A percentile compares a stretch with the other conserved stretches of the same genome.
Evolutionary conservation across 768 basidiomycete species (phyloP).

Genomic region (Tulasnella sp.): DNA sequence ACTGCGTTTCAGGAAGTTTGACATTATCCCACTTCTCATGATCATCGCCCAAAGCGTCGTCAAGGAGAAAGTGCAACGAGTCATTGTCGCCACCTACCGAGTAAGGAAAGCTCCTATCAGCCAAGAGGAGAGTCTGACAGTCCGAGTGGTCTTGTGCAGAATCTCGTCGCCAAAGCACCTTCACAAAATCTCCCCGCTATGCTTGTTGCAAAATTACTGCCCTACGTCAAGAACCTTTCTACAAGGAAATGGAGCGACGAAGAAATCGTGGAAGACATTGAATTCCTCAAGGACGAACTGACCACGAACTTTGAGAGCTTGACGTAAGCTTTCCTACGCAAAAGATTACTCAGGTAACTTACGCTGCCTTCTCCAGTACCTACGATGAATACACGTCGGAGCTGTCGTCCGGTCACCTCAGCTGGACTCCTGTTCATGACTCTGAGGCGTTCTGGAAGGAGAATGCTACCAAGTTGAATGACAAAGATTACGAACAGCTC

Average conservation of each 20-base stretch:
- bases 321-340: constrained; percentile 51
- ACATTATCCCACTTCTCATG: constrained; percentile 77
- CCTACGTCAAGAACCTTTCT: constrained; percentile 77
- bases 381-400: constrained; percentile 96
- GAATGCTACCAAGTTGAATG: constrained; percentile 80
- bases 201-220: constrained; percentile 78
- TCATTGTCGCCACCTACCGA: constrained; percentile 85
- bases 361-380: constrained; percentile 46
- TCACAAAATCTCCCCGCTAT: constrained; percentile 83
- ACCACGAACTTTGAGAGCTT: constrained; percentile 76
- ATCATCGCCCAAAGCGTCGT: constrained; percentile 80
- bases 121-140: neutral
- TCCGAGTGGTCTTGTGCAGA: constrained; percentile 40
- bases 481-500: constrained; percentile 73
- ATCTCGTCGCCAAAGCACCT: constrained; percentile 84
- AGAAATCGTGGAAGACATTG: constrained; percentile 86
- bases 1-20: constrained; percentile 57
- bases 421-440: constrained; percentile 94
- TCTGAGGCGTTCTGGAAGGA: constrained; percentile 98
- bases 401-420: constrained; percentile 77
- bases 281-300: constrained; percentile 82
- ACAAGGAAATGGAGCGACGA: constrained; percentile 90
- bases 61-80: constrained; percentile 95
- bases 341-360: neutral
- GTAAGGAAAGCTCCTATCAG: constrained; percentile 35